Conservation (phyloP, 495 filamentous ascomycete genomes). For the Tuber umbilicatum region DNA sequence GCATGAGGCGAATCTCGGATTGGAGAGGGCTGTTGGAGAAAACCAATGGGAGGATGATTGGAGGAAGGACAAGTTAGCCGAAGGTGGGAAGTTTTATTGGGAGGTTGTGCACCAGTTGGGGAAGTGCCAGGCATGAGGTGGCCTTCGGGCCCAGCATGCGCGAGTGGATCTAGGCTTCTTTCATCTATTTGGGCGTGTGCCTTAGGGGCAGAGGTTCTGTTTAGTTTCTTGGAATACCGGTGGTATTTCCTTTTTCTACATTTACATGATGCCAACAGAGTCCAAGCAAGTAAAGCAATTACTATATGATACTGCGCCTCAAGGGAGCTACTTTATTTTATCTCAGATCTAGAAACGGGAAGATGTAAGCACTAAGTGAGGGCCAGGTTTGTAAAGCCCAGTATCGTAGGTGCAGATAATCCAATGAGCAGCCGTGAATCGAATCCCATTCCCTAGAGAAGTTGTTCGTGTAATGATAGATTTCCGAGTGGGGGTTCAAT, state of each 20-base stretch:
- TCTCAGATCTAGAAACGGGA: neutral
- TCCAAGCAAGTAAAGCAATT: neutral
- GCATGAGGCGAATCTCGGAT: neutral
- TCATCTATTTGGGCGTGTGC: neutral
- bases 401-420: neutral
- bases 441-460: neutral
- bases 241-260: neutral
- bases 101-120: conserved; percentile 1
- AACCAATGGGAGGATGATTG: neutral
- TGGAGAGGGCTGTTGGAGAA: neutral
- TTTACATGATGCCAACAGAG: neutral
- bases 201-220: neutral
- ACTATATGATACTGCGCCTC: neutral
- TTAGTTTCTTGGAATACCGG: neutral
- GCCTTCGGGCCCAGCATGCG: neutral
- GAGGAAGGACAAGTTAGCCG: neutral
- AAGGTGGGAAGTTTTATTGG: neutral
- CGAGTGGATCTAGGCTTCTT: neutral
- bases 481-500: too few relatives aligned
- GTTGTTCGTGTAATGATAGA: neutral
- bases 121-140: neutral
- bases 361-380: neutral
- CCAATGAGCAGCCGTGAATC: too few relatives aligned
- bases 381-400: neutral
- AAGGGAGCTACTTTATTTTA: neutral